Percentiles rank a stretch among this genome's conserved stretches.
Conservation (phyloP, 2,329 filamentous ascomycete species). For the Phialophora expanda region DNA sequence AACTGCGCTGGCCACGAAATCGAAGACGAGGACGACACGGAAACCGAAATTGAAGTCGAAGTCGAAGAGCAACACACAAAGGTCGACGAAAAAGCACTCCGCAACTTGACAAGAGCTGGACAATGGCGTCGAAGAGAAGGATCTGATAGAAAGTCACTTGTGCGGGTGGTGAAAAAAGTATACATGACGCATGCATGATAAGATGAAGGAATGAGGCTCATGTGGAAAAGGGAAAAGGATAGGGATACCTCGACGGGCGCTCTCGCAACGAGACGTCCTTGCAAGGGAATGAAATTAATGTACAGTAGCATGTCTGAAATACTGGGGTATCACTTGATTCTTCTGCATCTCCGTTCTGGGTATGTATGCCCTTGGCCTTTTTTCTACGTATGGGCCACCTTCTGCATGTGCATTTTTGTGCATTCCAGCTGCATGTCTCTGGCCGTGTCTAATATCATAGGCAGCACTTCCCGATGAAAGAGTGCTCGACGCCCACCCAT, state of each 20-base stretch:
- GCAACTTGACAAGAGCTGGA: neutral
- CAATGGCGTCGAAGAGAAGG: neutral
- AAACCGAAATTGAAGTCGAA: neutral
- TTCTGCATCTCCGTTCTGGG: neutral
- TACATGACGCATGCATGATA: neutral
- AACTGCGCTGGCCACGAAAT: neutral
- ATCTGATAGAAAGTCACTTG: neutral
- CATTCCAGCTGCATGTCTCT: neutral
- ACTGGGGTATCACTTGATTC: neutral
- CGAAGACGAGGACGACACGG: neutral
- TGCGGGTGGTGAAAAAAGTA: neutral
- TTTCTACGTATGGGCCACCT: neutral
- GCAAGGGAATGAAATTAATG: neutral
- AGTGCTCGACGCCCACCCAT: neutral
- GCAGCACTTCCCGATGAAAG: neutral
- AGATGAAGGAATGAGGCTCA: neutral
- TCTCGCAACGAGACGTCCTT: neutral
- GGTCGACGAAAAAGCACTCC: neutral
- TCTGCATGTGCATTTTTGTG: neutral
- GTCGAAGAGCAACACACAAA: neutral
- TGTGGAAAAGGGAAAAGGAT: neutral
- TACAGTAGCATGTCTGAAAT: neutral
- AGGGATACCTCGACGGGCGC: neutral
- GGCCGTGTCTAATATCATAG: neutral
- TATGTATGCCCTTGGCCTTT: neutral